phyloP scores from a whole-genome alignment of 2,329 filamentous ascomycete genomes.

The Fusarium tricinctum region DNA sequence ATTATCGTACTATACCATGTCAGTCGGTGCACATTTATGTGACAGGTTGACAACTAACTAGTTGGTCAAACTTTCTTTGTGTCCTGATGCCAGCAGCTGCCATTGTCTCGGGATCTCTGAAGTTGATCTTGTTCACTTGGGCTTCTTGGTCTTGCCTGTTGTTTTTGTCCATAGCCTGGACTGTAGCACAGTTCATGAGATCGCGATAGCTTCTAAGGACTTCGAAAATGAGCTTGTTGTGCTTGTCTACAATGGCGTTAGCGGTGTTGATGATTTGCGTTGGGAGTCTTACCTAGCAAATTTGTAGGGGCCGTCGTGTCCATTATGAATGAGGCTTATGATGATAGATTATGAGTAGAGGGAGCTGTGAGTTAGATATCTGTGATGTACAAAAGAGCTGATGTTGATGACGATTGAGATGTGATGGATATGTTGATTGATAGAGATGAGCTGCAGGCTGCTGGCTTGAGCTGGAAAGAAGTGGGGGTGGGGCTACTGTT shows the following conservation, averaged over 20 bases:
- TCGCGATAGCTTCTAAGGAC: constrained; percentile 61
- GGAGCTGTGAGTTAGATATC: not conserved
- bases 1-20: constrained; percentile 54
- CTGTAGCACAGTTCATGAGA: constrained; percentile 60
- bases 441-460: constrained; percentile 21
- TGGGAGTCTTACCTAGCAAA: constrained; percentile 53
- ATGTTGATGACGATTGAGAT: constrained; percentile 8
- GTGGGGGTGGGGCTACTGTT: constrained; percentile 43
- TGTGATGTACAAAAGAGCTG: not conserved
- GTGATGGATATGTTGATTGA: constrained; percentile 20
- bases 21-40: not conserved
- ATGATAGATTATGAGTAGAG: not conserved
- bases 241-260: constrained; percentile 54
- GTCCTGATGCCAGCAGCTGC: constrained; percentile 61
- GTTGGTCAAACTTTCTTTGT: constrained; percentile 61
- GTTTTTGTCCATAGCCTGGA: constrained; percentile 58
- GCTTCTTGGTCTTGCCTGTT: constrained; percentile 57
- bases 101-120: constrained; percentile 58
- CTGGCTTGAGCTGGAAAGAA: constrained; percentile 27
- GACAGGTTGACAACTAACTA: constrained; percentile 49
- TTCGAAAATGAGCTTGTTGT: constrained; percentile 62
- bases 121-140: constrained; percentile 55
- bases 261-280: not conserved
- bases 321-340: constrained; percentile 40
- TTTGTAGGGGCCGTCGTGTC: constrained; percentile 54